Evolutionary conservation across 176 grass and related monocot genomes (phyloP), one percentile per base, ranked within the genome.

Genomic region (Pontederia crassipes): DNA sequence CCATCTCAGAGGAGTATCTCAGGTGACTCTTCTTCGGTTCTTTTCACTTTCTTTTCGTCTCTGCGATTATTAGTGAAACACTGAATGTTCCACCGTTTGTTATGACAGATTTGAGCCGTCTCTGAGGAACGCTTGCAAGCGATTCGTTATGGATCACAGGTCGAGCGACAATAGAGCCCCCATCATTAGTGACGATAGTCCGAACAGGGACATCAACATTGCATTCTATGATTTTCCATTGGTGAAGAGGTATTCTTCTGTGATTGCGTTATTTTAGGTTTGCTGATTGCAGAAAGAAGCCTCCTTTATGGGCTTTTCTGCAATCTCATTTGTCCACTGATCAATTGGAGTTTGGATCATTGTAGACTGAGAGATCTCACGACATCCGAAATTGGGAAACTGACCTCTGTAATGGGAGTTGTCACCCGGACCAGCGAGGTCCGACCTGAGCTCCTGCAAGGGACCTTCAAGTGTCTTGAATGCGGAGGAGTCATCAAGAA

Each of bases 371-470:
- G 93, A 24, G 93, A 92, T 67, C 76, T 92, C 58, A 89, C 81
- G 9, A 98, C 87, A 35, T 81, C 79, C 4, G 87, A 98, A 69
- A 98, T 98, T 59, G 93, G 87, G 62, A 98, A 88, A 61, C 76
- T 92, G 68, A 98, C 87, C 59, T 70, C 93, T 68, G 84, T 98
- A 60, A 98, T 88, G 84, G 93, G 93, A 65, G 93, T 98, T 2
- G 84, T 98, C 48, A 98, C 93, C 64, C 74, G 93, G 61, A 98
- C 93, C 2, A 98, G 93, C 54, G 88, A 98, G 66, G 93, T 98
- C 53, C 88, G 88, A 40, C 93, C 84, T 51, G 88, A 98, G 78
- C 82, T 98, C 51, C 45, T 98, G 46, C 84, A 89, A 68, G 93
- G 86, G 59, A 92, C 84, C 50, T 98, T 98, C 82, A 92, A 92